A percentile compares a stretch with the other conserved stretches of the same genome.
These are phyloP conservation scores for Talaromyces rugulosus DNA, from an alignment of 2,329 filamentous ascomycete species.

Conservation along the genomic window DNA sequence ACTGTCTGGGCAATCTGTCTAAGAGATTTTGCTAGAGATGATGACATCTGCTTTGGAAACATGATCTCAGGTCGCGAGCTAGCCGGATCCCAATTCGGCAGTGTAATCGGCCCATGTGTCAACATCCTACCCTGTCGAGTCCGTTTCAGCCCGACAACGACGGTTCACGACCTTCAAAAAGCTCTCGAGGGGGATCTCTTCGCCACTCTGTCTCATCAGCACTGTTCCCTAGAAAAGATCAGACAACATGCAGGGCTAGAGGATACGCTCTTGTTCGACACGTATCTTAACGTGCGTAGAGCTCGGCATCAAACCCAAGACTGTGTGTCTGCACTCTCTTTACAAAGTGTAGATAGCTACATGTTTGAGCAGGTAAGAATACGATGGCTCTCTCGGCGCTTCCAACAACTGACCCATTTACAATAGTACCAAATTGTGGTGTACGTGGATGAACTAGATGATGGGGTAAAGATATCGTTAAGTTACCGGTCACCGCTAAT, in stretches of 20 bases:
- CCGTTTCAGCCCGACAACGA: neutral
- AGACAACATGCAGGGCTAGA: neutral
- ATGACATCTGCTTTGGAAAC: neutral
- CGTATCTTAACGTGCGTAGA: neutral
- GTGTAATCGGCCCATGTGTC: neutral
- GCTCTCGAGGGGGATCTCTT: neutral
- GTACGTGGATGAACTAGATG: neutral
- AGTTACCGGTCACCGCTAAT: neutral
- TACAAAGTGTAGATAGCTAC: neutral
- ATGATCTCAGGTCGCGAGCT: neutral
- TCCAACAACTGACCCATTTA: neutral
- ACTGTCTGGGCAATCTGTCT: neutral
- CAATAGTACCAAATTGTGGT: neutral
- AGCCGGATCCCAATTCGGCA: neutral
- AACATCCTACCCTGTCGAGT: neutral
- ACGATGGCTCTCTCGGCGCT: neutral
- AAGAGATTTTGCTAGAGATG: neutral
- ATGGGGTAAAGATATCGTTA: neutral
- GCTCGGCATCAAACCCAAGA: neutral
- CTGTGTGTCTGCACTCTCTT: neutral
- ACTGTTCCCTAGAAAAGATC: neutral
- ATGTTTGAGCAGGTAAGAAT: neutral
- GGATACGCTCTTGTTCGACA: neutral
- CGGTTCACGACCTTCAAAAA: neutral
- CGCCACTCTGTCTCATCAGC: neutral